Percentiles rank a stretch among this genome's conserved stretches.
phyloP scores from a whole-genome alignment of 129 eudicot genomes.

The Centella asiatica region DNA sequence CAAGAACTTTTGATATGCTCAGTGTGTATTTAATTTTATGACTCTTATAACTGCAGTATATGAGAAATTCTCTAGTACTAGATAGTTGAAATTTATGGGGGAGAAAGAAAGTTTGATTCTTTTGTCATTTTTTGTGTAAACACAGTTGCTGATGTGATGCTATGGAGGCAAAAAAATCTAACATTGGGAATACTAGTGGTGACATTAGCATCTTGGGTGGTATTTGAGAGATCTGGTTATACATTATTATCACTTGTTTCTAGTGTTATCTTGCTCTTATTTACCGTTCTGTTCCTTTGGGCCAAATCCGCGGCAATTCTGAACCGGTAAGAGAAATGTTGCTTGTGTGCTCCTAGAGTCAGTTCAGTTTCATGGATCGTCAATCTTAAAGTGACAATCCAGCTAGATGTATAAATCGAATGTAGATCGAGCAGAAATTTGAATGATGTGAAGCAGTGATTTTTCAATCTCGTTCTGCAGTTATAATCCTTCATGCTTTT shows the following conservation, averaged over 20 bases:
- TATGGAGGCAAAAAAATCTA: constrained; percentile 63
- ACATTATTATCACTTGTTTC: constrained; percentile 60
- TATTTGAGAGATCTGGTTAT: constrained; percentile 81
- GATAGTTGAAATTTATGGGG: neutral
- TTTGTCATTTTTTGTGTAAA: constrained; percentile 13
- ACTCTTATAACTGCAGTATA: neutral
- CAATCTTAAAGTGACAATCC: neutral
- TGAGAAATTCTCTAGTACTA: neutral
- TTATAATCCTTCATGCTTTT: too few species aligned
- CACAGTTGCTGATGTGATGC: constrained; percentile 94
- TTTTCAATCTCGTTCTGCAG: too few species aligned
- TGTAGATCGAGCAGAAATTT: too few species aligned
- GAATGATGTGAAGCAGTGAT: too few species aligned
- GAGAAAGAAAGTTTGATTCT: neutral
- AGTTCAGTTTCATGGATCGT: constrained; percentile 3
- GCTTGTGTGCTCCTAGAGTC: neutral
- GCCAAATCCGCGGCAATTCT: constrained; percentile 85
- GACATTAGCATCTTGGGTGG: constrained; percentile 57
- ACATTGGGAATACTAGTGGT: constrained; percentile 43
- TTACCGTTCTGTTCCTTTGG: constrained; percentile 75
- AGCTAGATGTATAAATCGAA: neutral
- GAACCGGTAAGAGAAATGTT: constrained; percentile 40
- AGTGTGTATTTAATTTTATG: neutral
- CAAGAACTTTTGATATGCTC: neutral
- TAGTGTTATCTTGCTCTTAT: constrained; percentile 69